These are phyloP conservation scores for Podospora didyma DNA, from an alignment of 495 filamentous ascomycete species.

Conservation along the genomic window DNA sequence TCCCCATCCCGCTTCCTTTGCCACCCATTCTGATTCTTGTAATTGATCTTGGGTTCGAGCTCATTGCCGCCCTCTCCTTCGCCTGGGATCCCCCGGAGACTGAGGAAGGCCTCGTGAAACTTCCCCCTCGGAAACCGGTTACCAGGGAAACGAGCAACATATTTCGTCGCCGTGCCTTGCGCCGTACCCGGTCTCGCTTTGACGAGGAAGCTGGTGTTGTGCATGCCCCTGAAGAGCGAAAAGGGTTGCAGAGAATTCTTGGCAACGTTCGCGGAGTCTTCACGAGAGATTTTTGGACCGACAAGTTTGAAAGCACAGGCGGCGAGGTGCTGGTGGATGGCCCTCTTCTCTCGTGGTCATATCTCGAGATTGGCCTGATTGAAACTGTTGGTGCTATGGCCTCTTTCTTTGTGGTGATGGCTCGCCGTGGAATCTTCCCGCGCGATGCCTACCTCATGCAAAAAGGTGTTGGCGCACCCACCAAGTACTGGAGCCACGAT, in stretches of 20 bases:
- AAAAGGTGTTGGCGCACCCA: conserved; percentile 19
- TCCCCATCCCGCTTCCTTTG: conserved; percentile 16
- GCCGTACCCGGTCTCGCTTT: conserved; percentile 19
- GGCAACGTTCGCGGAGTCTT: conserved; percentile 14
- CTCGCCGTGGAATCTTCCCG: conserved; percentile 11
- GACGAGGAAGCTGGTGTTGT: conserved; percentile 26
- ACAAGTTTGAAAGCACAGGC: conserved; percentile 27
- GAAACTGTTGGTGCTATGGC: conserved; percentile 13
- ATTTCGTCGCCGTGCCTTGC: conserved; percentile 26
- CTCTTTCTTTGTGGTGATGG: conserved; percentile 13
- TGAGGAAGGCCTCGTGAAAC: conserved; percentile 24
- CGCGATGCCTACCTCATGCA: conserved; percentile 24
- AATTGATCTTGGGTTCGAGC: conserved; percentile 17
- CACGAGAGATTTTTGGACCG: conserved; percentile 22
- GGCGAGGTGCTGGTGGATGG: conserved; percentile 30
- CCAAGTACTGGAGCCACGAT: conserved; percentile 24
- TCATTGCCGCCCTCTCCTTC: conserved; percentile 16
- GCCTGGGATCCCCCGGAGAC: conserved; percentile 20
- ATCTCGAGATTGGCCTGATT: conserved; percentile 16
- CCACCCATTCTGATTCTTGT: conserved; percentile 18
- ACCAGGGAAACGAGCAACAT: conserved; percentile 23
- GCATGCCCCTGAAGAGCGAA: conserved; percentile 17
- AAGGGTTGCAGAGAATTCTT: conserved; percentile 14
- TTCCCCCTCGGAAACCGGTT: conserved; percentile 29
- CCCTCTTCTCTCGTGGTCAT: conserved; percentile 22